These are phyloP conservation scores for Mycena filopes DNA, from an alignment of 768 basidiomycete genomes.

Conservation along the genomic window DNA sequence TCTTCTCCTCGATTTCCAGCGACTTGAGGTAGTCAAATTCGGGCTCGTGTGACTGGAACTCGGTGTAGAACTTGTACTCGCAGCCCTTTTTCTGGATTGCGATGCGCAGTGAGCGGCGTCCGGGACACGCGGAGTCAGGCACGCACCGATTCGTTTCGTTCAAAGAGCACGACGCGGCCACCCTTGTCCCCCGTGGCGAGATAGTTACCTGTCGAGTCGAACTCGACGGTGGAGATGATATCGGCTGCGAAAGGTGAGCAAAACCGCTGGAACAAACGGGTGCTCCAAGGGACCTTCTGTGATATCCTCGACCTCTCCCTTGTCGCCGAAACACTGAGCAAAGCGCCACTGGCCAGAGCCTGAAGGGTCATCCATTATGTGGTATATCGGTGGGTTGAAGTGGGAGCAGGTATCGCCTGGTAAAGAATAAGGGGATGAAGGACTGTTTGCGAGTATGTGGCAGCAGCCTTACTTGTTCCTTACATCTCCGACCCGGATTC, in stretches of 20 bases:
- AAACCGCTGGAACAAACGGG: slow-evolving; percentile 19
- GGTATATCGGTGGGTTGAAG: slow-evolving; percentile 11
- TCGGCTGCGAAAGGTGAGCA: slow-evolving; percentile 72
- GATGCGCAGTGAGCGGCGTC: slow-evolving; percentile 33
- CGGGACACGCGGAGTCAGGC: slow-evolving; percentile 37
- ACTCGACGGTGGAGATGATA: slow-evolving; percentile 99
- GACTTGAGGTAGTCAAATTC: slow-evolving; percentile 99
- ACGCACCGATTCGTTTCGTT: slow-evolving; percentile 95
- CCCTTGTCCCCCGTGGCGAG: slow-evolving; percentile 99
- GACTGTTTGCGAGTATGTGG: slow-evolving; percentile 6
- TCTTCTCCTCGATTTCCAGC: slow-evolving; percentile 99
- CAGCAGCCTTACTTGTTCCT: no score
- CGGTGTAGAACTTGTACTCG: slow-evolving; percentile 99
- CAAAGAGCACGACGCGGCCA: slow-evolving; percentile 97
- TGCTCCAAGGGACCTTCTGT: slow-evolving; percentile 80
- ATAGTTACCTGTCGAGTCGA: slow-evolving; percentile 99
- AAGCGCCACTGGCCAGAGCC: slow-evolving; percentile 96
- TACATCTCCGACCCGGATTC: no score
- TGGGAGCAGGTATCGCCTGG: slow-evolving; percentile 1
- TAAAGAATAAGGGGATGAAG: slow-evolving; percentile 32
- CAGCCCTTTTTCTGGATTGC: slow-evolving; percentile 93
- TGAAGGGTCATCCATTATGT: slow-evolving; percentile 85
- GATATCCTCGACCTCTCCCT: slow-evolving; percentile 99
- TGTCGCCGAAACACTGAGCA: slow-evolving; percentile 99
- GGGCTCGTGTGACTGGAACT: slow-evolving; percentile 99